Base-by-base conservation (phyloP, 1,284 basidiomycete genomes). In the Rhodotorula sp. region DNA sequence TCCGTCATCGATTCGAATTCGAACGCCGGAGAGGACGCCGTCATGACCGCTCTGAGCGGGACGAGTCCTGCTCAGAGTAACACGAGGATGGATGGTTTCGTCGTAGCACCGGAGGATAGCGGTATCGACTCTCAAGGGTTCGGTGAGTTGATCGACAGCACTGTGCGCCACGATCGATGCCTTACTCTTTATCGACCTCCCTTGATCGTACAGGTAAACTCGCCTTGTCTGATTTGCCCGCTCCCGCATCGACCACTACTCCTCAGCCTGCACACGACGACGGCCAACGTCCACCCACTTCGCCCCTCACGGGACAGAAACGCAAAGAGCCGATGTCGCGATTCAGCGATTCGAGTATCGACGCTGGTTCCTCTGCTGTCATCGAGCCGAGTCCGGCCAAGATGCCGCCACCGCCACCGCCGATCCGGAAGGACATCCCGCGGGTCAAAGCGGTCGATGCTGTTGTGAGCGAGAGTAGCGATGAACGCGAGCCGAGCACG, bases 181-280 rank as follows among this genome's bases (percentile, higher is more conserved):
- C 24, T 14, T 4, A n/a, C 12, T 4, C 4, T 4, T 3, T 45
- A 29, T 14, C 24, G 45, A 1, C n/a, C 30, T 0, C 3, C 20
- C 4, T 18, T 6, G 15, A 14, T 42, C 6, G 3, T 24, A 7
- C 64, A 71, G 72, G 91, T 85, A 49, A 92, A 87, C 79, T 93
- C 89, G 15, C 30, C 78, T 90, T 90, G 80, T 91, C 87, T 66
- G 89, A 83, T 74, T 90, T 80, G 4, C 87, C 86, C 22, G 90
- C 89, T 59, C 74, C 86, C 87, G 5, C 86, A 83, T 80, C 89
- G 90, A 15, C 46, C 62, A 7, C 44, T 37, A 85, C 85, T 24
- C 84, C 85, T 29, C 88, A 86, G 22, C 86, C 85, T 30, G 89
- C 88, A 30, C 89, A 86, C 6, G 86, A 85, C 20, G 60, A 20